Evolutionary conservation across 352 stramenopile genomes (phyloP), one percentile per base, ranked within the genome.

Genomic region (Phytophthora palmivora): DNA sequence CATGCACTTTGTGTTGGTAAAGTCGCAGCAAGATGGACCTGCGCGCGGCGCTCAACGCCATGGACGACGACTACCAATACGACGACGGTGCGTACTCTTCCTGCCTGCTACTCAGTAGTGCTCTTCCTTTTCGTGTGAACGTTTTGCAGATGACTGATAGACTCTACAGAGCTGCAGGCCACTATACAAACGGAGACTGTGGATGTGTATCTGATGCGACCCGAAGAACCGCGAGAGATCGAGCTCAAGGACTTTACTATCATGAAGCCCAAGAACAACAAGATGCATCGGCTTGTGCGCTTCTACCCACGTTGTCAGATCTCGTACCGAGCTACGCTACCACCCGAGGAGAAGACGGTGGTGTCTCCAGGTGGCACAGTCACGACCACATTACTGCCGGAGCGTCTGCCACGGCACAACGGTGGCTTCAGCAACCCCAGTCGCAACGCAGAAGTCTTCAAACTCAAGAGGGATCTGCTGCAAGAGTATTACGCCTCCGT

Each of bases 171-270:
- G 43, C 52, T 54, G 36, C 46, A 60, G 24, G 53, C 63, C 4
- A 28, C 22, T 5, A 86, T 50, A 6, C 66, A 88, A 53, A 82
- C 60, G 14, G 84, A 94, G 58, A 72, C 51, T 47, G 77, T 94
- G 49, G 79, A 89, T 56, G 84, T 92, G 39, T 94, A 94, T 59
- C 55, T 94, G 37, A 52, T 94, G 30, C 66, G 76, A 18, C 84
- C 82, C 4, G 82, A 91, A 51, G 81, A 87, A 24, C 61, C 74
- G 32, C 82, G 82, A 39, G 77, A 76, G 43, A 74, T 88, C 26
- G 79, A 86, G 47, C 75, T 90, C 58, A 89, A 92, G 50, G 81
- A 92, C 68, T 88, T 92, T 41, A 94, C 84, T 28, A 90, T 90
- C 70, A 88, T 89, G 72, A 91, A 91, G 41, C 84, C 84, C 46